Evolutionary conservation across 805 yeast species (phyloP), one percentile per base, ranked within the genome.

Genomic region (Candida khao-thaluensis): DNA sequence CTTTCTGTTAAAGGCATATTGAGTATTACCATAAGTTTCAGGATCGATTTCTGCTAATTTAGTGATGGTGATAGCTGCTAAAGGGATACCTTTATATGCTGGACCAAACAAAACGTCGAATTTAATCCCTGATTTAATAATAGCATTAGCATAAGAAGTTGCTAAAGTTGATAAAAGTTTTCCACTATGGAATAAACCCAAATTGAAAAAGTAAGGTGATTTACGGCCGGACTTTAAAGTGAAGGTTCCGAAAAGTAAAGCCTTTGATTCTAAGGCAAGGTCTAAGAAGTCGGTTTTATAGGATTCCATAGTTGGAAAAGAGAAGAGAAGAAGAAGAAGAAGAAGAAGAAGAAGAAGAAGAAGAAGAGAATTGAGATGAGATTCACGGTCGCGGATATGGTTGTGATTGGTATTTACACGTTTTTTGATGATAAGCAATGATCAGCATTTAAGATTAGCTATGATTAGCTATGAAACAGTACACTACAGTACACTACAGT

Each of bases 11-110:
- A 88, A 91, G n/a, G 97, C 81, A 61, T 90, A 93, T 32, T 87
- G 88, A 35, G 87, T 69, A 44, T 79, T 61, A 37, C 77, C 79
- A 56, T 79, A 89, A 56, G 82, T 81, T 41, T 76, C 78, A n/a
- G 88, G 87, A 43, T 87, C 93, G 50, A 89, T 71, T 66, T 93
- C 98, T 25, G 91, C 93, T 44, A 93, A 73, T 63, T 93, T 91
- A 42, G 93, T 91, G 43, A 85, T 88, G 11, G 96, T 88, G 45
- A 91, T 76, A 4, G 98, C 95, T 38, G 95, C 95, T 41, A 91
- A 74, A 16, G 99, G 95, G 52, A 91, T 91, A 14, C 99, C 99
- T 68, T 93, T 93, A 67, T 91, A 91, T 20, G 99, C 99, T 8
- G 99, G 99, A 6, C 99, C 99, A 57, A 91, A 91, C 40, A 91